Evolutionary conservation across 2,329 filamentous ascomycete species (phyloP), one percentile per base, ranked within the genome.

Genomic region (Paramyrothecium roridum): DNA sequence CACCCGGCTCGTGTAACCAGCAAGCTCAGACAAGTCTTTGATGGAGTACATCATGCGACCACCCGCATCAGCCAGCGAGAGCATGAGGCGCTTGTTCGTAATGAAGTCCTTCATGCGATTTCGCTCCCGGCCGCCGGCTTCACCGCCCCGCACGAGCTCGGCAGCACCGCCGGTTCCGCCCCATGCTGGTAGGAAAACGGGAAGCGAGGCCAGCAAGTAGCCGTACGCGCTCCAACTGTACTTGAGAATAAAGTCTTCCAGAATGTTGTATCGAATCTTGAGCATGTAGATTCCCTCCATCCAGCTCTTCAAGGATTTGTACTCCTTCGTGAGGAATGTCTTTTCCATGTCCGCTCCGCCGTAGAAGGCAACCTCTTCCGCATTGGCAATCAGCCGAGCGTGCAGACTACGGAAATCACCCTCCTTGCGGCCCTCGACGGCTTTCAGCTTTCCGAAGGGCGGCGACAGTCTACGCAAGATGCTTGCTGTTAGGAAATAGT

Each of bases 41-140:
- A 99, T 96, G 59, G 90, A 95, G 78, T 99, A 99, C 95, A 99
- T 99, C 91, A 99, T 97, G 49, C 95, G 85, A 23, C 93, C 93
- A 56, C 95, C 95, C 2, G 95, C 95, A 73, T 99, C 95, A 11
- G 95, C 95, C 40, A 99, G 83, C 17, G 93, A 98, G 33, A 99
- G 83, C 95, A 99, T 98, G 43, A 99, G 86, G 4, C 95, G 87
- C 73, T 99, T 98, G 76, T 99, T 99, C 13, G 95, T 99, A 73
- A 99, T 97, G 74, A 99, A 99, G 34, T 96, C 91, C 76, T 96
- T 95, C 91, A 98, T 99, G 45, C 96, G 90, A 55, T 88, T 86
- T 49, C 90, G 85, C 71, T 96, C 91, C 26, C 89, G 83, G 26
- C 83, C 81, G 26, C 79, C 79, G 59, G 76, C 81, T 19, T 76